A percentile compares a stretch with the other conserved stretches of the same genome.
Evolutionary conservation across 495 filamentous ascomycete species (phyloP).

Genomic region (Hypomontagnella submonticulosa): DNA sequence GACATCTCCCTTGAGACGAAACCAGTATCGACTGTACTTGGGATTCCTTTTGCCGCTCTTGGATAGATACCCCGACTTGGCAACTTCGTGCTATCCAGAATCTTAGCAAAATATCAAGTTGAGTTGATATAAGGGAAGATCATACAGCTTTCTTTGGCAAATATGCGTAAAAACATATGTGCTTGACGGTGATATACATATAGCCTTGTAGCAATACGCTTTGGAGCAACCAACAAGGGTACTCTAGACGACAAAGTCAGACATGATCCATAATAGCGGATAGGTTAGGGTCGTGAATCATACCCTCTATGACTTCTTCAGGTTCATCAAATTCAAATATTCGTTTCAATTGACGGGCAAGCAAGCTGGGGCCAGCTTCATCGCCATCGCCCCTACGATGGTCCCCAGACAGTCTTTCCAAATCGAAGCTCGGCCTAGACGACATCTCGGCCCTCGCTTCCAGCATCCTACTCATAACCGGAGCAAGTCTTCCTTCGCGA

Average conservation of each 20-base stretch:
- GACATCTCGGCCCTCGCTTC: slow-evolving; percentile 78
- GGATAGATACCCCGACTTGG: slow-evolving; percentile 88
- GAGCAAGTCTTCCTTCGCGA: slow-evolving; percentile 60
- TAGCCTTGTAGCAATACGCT: slow-evolving; percentile 94
- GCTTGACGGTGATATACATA: slow-evolving; percentile 93
- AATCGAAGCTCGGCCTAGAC: slow-evolving; percentile 63
- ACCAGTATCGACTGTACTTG: slow-evolving; percentile 94
- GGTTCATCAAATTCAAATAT: slow-evolving; percentile 87
- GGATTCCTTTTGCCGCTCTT: slow-evolving; percentile 93
- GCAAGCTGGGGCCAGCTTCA: slow-evolving; percentile 55
- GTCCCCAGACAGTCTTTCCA: slow-evolving; percentile 55
- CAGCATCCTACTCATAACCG: slow-evolving; percentile 83
- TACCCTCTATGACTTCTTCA: slow-evolving; percentile 86
- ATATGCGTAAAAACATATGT: slow-evolving; percentile 98
- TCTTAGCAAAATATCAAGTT: slow-evolving; percentile 45
- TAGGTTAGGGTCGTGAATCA: background rate
- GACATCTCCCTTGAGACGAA: slow-evolving; percentile 93
- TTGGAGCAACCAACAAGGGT: slow-evolving; percentile 93
- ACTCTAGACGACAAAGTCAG: slow-evolving; percentile 66
- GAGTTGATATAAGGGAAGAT: background rate
- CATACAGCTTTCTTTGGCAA: slow-evolving; percentile 87
- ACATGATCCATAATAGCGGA: slow-evolving; percentile 1
- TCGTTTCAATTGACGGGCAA: slow-evolving; percentile 79
- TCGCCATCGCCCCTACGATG: slow-evolving; percentile 50
- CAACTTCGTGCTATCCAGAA: slow-evolving; percentile 68